Percentiles rank a stretch among this genome's conserved stretches.
phyloP scores from a whole-genome alignment of 805 yeast species.

The Jamesozyma piceae region DNA sequence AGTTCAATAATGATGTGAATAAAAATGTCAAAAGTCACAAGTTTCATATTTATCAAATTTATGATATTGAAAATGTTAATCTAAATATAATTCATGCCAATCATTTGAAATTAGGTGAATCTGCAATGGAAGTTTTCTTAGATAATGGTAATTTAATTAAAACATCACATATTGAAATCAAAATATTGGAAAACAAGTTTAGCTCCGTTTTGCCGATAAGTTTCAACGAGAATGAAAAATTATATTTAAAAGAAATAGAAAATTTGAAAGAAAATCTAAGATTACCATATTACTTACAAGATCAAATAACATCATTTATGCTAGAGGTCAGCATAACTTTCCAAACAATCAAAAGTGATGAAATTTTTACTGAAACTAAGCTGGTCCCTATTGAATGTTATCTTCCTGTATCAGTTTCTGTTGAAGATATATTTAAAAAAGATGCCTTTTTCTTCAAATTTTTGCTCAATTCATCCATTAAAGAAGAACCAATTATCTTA shows the following conservation, averaged over 20 bases:
- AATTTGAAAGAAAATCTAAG: neutral
- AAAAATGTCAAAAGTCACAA: neutral
- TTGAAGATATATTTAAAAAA: conserved; percentile 26
- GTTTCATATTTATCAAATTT: conserved; percentile 13
- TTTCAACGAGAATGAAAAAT: conserved; percentile 1
- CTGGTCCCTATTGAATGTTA: conserved; percentile 11
- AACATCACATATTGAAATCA: neutral
- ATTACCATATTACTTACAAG: conserved; percentile 14
- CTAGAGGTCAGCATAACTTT: conserved; percentile 12
- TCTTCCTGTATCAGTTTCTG: conserved; percentile 27
- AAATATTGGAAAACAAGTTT: conserved; percentile 2
- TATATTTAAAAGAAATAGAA: neutral
- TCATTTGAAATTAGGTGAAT: conserved; percentile 14
- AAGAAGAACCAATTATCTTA: conserved; percentile 21
- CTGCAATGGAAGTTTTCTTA: conserved; percentile 10
- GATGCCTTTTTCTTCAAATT: conserved; percentile 25
- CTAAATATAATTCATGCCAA: conserved; percentile 13
- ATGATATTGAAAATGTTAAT: conserved; percentile 11
- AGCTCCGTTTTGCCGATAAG: neutral
- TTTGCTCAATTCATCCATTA: conserved; percentile 18
- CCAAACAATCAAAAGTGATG: conserved; percentile 3
- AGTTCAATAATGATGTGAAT: conserved; percentile 9
- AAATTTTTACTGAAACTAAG: conserved; percentile 12
- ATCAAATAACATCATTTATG: conserved; percentile 13
- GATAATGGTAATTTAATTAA: conserved; percentile 9